Evolutionary conservation across 2,329 filamentous ascomycete species (phyloP).

Genomic region (Ophiocordyceps polyrhachis-furcata): DNA sequence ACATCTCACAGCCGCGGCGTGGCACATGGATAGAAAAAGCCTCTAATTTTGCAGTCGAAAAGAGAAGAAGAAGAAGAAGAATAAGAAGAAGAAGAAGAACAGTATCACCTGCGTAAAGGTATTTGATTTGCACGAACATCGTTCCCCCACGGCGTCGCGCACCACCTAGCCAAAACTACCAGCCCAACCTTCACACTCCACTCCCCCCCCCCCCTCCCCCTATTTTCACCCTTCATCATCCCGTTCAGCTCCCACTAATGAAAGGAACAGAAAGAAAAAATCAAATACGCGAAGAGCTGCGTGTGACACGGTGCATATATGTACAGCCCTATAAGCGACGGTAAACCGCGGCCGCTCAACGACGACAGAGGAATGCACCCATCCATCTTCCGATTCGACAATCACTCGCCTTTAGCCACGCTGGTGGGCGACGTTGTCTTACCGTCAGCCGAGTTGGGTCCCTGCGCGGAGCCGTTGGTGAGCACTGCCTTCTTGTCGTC

Average conservation of each 20-base stretch:
- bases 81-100: neutral
- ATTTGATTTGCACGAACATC: conserved; percentile 7
- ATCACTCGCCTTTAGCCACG: conserved; percentile 26
- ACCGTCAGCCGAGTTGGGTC: conserved; percentile 28
- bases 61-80: neutral
- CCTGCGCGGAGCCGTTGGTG: conserved; percentile 25
- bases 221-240: neutral
- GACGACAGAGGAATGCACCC: neutral
- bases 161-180: conserved; percentile 11
- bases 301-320: neutral
- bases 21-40: too few relatives aligned
- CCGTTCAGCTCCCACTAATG: conserved; percentile 1
- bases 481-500: conserved; percentile 50
- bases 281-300: too few relatives aligned
- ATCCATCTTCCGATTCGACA: neutral
- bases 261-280: conserved; percentile 5
- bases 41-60: too few relatives aligned
- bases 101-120: neutral
- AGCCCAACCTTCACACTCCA: neutral
- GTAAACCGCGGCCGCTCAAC: neutral
- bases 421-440: conserved; percentile 31
- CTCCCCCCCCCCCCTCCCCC: too few relatives aligned
- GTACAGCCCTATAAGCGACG: neutral
- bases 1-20: neutral
- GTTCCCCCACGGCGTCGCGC: conserved; percentile 8